phyloP scores from a whole-genome alignment of 1,284 basidiomycete genomes.

The Cerioporus squamosus region DNA sequence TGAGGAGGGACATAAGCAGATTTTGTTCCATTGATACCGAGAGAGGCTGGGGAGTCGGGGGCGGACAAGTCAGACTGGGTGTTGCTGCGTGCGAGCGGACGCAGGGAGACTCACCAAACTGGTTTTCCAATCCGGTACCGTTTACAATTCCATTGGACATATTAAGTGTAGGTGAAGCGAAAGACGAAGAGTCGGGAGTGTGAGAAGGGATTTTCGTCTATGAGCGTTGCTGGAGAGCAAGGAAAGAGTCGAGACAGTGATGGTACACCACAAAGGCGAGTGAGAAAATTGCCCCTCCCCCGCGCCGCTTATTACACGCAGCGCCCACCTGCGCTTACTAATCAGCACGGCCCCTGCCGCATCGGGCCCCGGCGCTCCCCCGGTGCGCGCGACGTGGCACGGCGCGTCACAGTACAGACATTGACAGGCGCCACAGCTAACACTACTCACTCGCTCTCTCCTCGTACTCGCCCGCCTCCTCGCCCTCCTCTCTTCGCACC shows the following conservation, averaged over 20 bases:
- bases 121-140: constrained; percentile 80
- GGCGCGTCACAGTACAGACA: constrained; percentile 1
- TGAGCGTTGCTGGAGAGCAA: constrained; percentile 28
- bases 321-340: constrained; percentile 17
- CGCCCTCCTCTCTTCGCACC: not conserved
- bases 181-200: constrained; percentile 24
- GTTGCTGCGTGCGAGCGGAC: constrained; percentile 15
- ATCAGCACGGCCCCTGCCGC: constrained; percentile 8
- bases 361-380: constrained; percentile 3
- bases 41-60: constrained; percentile 50
- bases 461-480: constrained; percentile 2
- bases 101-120: constrained; percentile 66
- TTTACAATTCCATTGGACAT: constrained; percentile 90
- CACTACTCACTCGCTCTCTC: constrained; percentile 7
- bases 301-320: constrained; percentile 34
- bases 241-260: constrained; percentile 35
- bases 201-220: constrained; percentile 36
- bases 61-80: constrained; percentile 23
- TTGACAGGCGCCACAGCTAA: constrained; percentile 10
- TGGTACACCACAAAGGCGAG: constrained; percentile 43
- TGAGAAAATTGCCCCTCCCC: constrained; percentile 30
- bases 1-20: constrained; percentile 95
- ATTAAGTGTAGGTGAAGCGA: constrained; percentile 50
- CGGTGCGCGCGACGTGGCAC: constrained; percentile 21
- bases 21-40: constrained; percentile 73